These are phyloP conservation scores for Neofusicoccum kwambonambiense DNA, from an alignment of 2,329 filamentous ascomycete species.

Conservation along the genomic window DNA sequence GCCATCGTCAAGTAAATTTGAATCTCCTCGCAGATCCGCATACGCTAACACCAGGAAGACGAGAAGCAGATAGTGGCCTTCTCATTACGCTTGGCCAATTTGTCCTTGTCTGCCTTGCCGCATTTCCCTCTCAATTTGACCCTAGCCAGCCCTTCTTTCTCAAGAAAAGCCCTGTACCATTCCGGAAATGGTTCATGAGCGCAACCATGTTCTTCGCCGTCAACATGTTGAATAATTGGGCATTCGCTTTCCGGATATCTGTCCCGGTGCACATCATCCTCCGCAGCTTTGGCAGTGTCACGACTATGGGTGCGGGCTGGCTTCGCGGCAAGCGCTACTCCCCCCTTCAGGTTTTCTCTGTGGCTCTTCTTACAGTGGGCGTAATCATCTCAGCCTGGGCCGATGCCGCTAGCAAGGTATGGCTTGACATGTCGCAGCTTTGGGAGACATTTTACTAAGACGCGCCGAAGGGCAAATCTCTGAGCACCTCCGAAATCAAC, in stretches of 20 bases:
- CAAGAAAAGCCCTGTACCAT: conserved; percentile 73
- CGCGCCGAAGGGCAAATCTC: conserved; percentile 40
- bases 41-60: conserved; percentile 50
- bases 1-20: conserved; percentile 82
- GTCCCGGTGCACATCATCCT: conserved; percentile 97
- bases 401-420: conserved; percentile 79
- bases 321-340: conserved; percentile 84
- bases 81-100: conserved; percentile 54
- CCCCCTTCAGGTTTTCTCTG: conserved; percentile 74
- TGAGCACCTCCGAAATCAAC: conserved; percentile 42
- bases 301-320: conserved; percentile 88
- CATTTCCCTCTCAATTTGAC: conserved; percentile 47
- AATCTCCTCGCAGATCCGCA: not conserved
- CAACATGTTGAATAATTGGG: conserved; percentile 96
- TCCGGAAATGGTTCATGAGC: conserved; percentile 82
- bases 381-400: conserved; percentile 88
- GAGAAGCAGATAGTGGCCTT: conserved; percentile 80
- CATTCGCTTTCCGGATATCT: conserved; percentile 94
- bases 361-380: conserved; percentile 78
- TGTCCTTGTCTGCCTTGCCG: conserved; percentile 62
- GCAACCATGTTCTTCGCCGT: conserved; percentile 89
- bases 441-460: not conserved
- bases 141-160: conserved; percentile 68
- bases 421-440: conserved; percentile 20
- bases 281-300: conserved; percentile 90